These are phyloP conservation scores for Extremus antarcticus DNA, from an alignment of 495 filamentous ascomycete species.

Conservation along the genomic window DNA sequence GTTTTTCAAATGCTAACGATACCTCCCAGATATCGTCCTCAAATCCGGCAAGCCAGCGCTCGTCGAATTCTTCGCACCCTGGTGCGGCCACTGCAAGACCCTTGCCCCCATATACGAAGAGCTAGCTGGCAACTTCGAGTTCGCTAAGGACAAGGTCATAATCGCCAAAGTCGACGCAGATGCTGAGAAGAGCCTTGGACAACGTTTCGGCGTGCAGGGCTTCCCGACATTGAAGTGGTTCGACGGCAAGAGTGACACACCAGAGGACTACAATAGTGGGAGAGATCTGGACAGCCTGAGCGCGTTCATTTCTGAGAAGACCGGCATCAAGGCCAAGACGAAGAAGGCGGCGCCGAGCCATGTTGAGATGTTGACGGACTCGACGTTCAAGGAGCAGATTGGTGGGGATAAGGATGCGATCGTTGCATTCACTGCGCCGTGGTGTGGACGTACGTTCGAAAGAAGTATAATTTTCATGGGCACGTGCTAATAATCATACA, in stretches of 20 bases:
- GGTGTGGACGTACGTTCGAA: slow-evolving; percentile 83
- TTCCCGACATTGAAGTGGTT: slow-evolving; percentile 98
- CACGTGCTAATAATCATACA: slow-evolving; percentile 32
- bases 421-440: slow-evolving; percentile 92
- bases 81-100: slow-evolving; percentile 98
- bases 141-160: slow-evolving; percentile 67
- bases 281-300: slow-evolving; percentile 79
- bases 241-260: slow-evolving; percentile 86
- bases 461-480: neutral
- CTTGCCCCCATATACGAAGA: slow-evolving; percentile 93
- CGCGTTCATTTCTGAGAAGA: slow-evolving; percentile 78
- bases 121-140: slow-evolving; percentile 62
- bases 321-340: slow-evolving; percentile 64
- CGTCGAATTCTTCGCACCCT: slow-evolving; percentile 97
- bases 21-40: slow-evolving; percentile 84
- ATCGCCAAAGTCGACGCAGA: slow-evolving; percentile 97
- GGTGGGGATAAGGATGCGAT: slow-evolving; percentile 82
- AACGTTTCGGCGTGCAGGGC: slow-evolving; percentile 77
- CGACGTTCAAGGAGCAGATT: slow-evolving; percentile 63
- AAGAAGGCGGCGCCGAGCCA: slow-evolving; percentile 59
- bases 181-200: slow-evolving; percentile 69
- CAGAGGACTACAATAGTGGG: slow-evolving; percentile 74
- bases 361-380: slow-evolving; percentile 70
- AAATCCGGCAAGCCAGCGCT: slow-evolving; percentile 89
- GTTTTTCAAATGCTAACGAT: slow-evolving; percentile 25